phyloP scores from a whole-genome alignment of 345 rosid species.

The Tarenaya hassleriana region DNA sequence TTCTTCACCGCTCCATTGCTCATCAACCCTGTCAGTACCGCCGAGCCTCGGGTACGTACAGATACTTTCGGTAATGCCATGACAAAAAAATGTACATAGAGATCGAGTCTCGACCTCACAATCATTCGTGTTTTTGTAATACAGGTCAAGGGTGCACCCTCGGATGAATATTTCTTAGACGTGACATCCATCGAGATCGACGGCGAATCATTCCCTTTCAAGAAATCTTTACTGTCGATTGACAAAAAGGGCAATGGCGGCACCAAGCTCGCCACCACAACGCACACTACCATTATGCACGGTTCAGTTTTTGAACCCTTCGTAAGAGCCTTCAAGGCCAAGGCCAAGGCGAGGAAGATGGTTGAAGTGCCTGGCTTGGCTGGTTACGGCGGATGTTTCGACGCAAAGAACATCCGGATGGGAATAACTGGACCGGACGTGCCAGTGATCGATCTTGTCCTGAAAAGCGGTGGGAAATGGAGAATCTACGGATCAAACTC shows the following conservation, averaged over 20 bases:
- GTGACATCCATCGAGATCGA: conserved; percentile 24
- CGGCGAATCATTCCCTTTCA: conserved; percentile 30
- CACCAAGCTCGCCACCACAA: conserved; percentile 40
- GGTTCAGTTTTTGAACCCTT: conserved; percentile 35
- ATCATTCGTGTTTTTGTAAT: too few relatives aligned
- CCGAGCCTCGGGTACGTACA: too few relatives aligned
- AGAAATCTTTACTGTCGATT: conserved; percentile 24
- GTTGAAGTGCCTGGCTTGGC: neutral
- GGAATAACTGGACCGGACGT: too few relatives aligned
- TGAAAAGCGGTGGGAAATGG: conserved; percentile 18
- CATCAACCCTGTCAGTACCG: too few relatives aligned
- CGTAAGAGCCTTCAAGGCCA: conserved; percentile 23
- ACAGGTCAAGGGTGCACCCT: too few relatives aligned
- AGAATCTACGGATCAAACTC: conserved; percentile 31
- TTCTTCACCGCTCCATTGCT: conserved; percentile 27
- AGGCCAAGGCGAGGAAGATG: conserved; percentile 14
- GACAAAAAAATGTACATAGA: too few relatives aligned
- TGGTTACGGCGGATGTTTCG: conserved; percentile 28
- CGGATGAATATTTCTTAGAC: conserved; percentile 35
- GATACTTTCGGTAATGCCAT: too few relatives aligned
- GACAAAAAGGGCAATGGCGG: conserved; percentile 39
- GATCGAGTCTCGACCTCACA: too few relatives aligned
- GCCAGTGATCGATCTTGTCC: conserved; percentile 22
- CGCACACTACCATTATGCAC: conserved; percentile 32
- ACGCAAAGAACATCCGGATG: neutral